Evolutionary conservation across 352 stramenopile genomes (phyloP).

Genomic region (Phytopythium boreale): DNA sequence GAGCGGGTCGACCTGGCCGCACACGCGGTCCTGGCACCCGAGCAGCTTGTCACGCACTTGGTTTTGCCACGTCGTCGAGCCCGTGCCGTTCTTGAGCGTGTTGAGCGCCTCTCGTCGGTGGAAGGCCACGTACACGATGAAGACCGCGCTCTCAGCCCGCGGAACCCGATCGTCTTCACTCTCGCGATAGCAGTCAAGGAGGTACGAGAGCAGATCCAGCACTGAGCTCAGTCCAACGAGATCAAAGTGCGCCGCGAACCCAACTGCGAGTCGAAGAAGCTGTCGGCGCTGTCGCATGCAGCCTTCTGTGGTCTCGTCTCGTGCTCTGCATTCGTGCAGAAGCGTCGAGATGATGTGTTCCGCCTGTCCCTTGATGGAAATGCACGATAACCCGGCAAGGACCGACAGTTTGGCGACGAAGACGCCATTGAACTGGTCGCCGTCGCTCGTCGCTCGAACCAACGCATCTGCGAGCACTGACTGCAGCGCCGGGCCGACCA

Average conservation of each 20-base stretch:
- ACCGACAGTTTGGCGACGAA: not conserved
- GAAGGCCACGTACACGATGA: slow-evolving; percentile 39
- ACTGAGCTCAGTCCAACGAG: slow-evolving; percentile 29
- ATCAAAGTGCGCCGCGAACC: slow-evolving; percentile 40
- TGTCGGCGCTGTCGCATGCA: not conserved
- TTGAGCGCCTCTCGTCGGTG: slow-evolving; percentile 26
- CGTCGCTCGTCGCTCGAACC: not conserved
- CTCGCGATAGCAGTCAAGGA: slow-evolving; percentile 24
- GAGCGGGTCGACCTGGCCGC: slow-evolving; percentile 22
- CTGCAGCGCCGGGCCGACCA: slow-evolving; percentile 26
- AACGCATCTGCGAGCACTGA: slow-evolving; percentile 14
- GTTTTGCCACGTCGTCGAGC: not conserved
- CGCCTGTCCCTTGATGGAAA: slow-evolving; percentile 49
- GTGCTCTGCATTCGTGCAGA: slow-evolving; percentile 4
- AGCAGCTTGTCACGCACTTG: slow-evolving; percentile 5
- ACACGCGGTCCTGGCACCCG: slow-evolving; percentile 33
- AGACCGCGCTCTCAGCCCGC: slow-evolving; percentile 16
- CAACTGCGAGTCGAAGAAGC: slow-evolving; percentile 28
- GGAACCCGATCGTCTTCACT: not conserved
- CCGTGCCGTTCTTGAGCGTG: not conserved
- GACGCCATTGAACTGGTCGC: not conserved
- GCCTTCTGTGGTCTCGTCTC: not conserved
- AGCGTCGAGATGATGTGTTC: slow-evolving; percentile 18
- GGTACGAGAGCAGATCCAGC: slow-evolving; percentile 19
- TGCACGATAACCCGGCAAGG: slow-evolving; percentile 14